Base-by-base conservation (phyloP, 2,329 filamentous ascomycete genomes). In the Lasiodiplodia sp. region DNA sequence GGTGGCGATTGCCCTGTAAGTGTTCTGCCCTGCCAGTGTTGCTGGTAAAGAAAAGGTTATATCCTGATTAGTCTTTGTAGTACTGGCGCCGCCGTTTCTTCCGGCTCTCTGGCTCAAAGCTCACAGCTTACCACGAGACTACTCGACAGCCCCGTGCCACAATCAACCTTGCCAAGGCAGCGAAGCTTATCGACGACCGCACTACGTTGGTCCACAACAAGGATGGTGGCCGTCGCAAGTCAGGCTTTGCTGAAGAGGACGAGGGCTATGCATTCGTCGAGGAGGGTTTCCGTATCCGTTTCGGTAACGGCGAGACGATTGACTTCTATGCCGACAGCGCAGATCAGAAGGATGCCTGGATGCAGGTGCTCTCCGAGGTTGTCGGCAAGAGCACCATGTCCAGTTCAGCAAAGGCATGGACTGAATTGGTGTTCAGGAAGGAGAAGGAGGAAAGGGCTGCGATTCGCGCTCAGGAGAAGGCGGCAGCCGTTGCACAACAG, bases 211-310 rank as follows among this genome's bases (percentile, higher is more conserved):
- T 91, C 7, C 92, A 97, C 75, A 91, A 91, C 68, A 92, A 90
- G 77, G 88, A 87, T 71, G 92, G 93, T 68, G 90, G 89, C 73
- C 91, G 96, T 53, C 91, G 96, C 68, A 94, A 96, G 79, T 97
- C 94, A 40, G 96, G 93, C 12, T 99, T 99, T 79, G 94, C 95
- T 1, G 96, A 98, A 80, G 96, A 99, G 72, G 96, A 99, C 81
- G 96, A 99, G 78, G 96, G 96, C 52, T 99, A 99, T 84, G 97
- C 97, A 92, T 99, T 99, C 79, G 95, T 99, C 66, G 96, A 99
- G 80, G 96, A 99, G 79, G 96, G 96, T 2, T 99, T 99, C 90
- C 93, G 96, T 51, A 97, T 99, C 78, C 93, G 95, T 69, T 99
- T 99, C 82, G 96, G 93, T 78, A 99, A 99, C 76, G 96, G 96